Conservation (phyloP, 2,329 filamentous ascomycete genomes). For the Xylaria sp. region DNA sequence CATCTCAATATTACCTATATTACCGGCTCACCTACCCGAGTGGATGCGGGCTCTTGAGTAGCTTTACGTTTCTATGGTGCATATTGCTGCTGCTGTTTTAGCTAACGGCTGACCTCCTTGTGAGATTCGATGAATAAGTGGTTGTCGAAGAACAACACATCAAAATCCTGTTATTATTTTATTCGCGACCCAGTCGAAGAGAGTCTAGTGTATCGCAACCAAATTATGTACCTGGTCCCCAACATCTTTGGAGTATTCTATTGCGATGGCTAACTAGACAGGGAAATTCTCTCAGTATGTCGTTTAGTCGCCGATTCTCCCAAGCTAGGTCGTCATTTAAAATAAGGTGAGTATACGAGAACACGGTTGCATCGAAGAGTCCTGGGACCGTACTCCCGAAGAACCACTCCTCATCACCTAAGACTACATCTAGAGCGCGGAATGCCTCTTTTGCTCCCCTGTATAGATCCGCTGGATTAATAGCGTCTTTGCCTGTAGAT, state of each 20-base stretch:
- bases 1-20: neutral
- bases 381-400: constrained; percentile 66
- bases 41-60: neutral
- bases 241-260: constrained; percentile 65
- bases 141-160: neutral
- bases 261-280: constrained; percentile 74
- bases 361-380: constrained; percentile 87
- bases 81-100: neutral
- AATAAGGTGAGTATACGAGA: constrained; percentile 87
- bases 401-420: constrained; percentile 59
- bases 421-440: constrained; percentile 56
- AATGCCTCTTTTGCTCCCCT: constrained; percentile 58
- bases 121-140: neutral
- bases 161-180: neutral
- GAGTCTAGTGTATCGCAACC: neutral
- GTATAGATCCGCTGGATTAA: constrained; percentile 56
- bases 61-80: constrained; percentile 19
- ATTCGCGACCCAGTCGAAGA: neutral
- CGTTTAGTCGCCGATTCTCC: constrained; percentile 69
- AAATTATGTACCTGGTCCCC: constrained; percentile 38
- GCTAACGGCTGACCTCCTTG: neutral
- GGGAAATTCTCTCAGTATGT: constrained; percentile 64
- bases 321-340: constrained; percentile 72
- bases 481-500: constrained; percentile 52
- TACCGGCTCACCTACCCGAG: constrained; percentile 1